Evolutionary conservation across 768 basidiomycete species (phyloP).

Genomic region (Imleria badia): DNA sequence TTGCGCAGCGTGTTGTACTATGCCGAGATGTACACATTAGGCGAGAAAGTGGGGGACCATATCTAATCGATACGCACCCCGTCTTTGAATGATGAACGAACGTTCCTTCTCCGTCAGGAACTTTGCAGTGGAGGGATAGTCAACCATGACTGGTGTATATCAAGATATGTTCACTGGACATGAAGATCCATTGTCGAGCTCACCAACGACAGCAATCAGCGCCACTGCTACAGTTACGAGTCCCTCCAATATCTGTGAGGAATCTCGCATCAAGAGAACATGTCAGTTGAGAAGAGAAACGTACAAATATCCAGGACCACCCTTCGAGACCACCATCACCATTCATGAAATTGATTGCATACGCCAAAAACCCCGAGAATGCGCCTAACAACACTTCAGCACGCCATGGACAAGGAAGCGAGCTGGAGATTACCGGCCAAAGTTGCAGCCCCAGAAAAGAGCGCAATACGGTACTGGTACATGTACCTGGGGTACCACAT

Average conservation of each 20-base stretch:
- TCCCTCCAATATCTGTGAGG: background rate
- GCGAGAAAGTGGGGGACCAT: background rate
- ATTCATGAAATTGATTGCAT: slow-evolving; percentile 3
- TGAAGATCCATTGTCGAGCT: background rate
- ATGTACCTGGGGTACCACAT: slow-evolving; percentile 7
- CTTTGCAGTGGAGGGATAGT: background rate
- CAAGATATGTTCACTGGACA: background rate
- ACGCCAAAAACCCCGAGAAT: slow-evolving; percentile 1
- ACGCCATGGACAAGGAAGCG: background rate
- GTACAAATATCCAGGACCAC: slow-evolving; percentile 9
- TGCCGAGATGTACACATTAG: background rate
- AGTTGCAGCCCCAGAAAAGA: slow-evolving; percentile 3
- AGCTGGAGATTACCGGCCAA: background rate
- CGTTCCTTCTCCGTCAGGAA: background rate
- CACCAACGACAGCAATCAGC: background rate
- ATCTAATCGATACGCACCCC: background rate
- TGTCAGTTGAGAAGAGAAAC: background rate
- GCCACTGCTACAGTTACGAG: background rate
- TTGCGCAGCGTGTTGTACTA: background rate
- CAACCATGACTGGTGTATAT: slow-evolving; percentile 2
- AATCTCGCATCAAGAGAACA: background rate
- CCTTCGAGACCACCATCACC: background rate
- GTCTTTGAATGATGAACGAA: background rate
- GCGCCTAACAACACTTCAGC: background rate
- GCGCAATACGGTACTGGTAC: slow-evolving; percentile 4